Conservation (phyloP, 2,329 filamentous ascomycete genomes). For the Ophiosphaerella herpotricha region DNA sequence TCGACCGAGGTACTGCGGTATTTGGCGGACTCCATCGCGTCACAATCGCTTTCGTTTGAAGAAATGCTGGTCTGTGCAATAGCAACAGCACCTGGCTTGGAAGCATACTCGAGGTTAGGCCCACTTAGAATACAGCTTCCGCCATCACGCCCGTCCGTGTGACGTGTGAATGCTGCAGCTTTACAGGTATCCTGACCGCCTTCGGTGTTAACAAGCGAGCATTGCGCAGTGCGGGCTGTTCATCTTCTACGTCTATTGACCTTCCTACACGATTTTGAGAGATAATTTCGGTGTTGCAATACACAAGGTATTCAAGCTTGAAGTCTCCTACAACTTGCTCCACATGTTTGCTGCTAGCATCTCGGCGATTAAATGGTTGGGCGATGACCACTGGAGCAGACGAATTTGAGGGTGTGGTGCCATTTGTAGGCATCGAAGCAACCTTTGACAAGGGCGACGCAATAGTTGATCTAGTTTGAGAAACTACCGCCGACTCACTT, state of each 20-base stretch:
- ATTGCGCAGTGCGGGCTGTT: constrained; percentile 35
- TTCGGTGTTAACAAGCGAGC: constrained; percentile 32
- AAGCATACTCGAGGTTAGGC: constrained; percentile 9
- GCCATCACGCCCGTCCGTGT: constrained; percentile 14
- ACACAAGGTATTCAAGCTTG: constrained; percentile 31
- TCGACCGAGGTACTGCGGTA: constrained; percentile 15
- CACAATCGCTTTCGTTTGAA: constrained; percentile 28
- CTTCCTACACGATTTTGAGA: constrained; percentile 21
- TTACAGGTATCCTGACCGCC: constrained; percentile 27
- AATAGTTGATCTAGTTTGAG: no score
- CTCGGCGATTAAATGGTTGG: constrained; percentile 34
- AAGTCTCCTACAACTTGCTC: constrained; percentile 31
- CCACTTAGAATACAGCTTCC: constrained; percentile 30
- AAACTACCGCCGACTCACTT: neutral
- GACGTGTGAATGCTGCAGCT: constrained; percentile 26
- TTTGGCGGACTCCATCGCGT: constrained; percentile 6
- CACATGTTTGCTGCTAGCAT: constrained; percentile 16
- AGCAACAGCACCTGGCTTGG: constrained; percentile 22
- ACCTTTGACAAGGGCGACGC: neutral
- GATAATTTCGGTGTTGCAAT: constrained; percentile 32
- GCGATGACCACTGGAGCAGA: constrained; percentile 21
- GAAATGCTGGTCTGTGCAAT: constrained; percentile 26
- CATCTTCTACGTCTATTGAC: constrained; percentile 20
- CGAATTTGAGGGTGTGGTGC: neutral
- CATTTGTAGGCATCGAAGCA: neutral